Evolutionary conservation across 345 rosid genomes (phyloP).

Genomic region (Syzygium oleosum): DNA sequence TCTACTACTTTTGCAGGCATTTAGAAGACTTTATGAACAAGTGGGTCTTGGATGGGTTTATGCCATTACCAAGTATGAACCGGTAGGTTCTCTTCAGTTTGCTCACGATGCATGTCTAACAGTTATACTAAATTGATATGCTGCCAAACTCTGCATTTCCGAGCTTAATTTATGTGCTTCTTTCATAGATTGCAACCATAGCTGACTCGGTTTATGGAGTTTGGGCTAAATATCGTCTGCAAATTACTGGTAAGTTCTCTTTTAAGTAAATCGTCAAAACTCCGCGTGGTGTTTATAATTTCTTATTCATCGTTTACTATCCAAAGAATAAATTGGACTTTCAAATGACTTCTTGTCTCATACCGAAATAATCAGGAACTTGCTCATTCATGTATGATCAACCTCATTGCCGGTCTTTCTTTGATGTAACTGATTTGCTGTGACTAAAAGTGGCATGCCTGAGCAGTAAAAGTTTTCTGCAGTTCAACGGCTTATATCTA

Average conservation of each 20-base stretch:
- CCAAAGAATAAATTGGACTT: neutral
- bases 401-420: neutral
- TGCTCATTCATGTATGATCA: neutral
- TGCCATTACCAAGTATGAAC: slow-evolving; percentile 75
- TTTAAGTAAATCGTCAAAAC: neutral
- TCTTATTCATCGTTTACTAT: neutral
- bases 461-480: neutral
- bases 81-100: slow-evolving; percentile 31
- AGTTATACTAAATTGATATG: neutral
- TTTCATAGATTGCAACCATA: slow-evolving; percentile 50
- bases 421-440: neutral
- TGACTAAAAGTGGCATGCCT: neutral
- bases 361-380: neutral
- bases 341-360: neutral
- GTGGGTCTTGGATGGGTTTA: slow-evolving; percentile 95
- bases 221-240: slow-evolving; percentile 89
- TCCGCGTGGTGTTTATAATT: neutral
- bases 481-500: neutral
- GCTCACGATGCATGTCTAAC: neutral
- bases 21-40: slow-evolving; percentile 67
- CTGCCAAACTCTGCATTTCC: neutral
- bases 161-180: neutral
- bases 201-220: slow-evolving; percentile 68
- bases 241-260: slow-evolving; percentile 47
- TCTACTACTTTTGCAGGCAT: slow-evolving; percentile 48